Conservation (phyloP, 306 rosid species). For the Ammopiptanthus mongolicus region DNA sequence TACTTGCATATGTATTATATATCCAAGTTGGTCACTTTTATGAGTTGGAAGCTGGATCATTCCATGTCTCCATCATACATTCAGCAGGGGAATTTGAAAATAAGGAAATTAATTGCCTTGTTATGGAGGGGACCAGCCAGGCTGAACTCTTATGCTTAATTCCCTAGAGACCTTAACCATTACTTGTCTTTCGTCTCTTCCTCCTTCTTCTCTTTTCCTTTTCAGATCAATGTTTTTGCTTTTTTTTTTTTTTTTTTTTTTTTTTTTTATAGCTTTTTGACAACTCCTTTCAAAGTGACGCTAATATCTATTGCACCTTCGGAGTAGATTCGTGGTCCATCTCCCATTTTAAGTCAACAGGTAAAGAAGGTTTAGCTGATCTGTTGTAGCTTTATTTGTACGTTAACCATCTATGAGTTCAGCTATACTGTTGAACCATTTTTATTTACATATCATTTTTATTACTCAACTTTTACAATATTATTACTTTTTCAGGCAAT, state of each 20-base stretch:
- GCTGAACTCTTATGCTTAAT: conserved; percentile 19
- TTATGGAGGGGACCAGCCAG: conserved; percentile 43
- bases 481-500: neutral
- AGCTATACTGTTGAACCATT: neutral
- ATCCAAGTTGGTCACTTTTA: neutral
- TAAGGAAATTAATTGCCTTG: conserved; percentile 29
- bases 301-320: neutral
- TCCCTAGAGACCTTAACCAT: conserved; percentile 25
- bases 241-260: conserved; percentile 3
- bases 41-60: conserved; percentile 28
- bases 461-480: too few species aligned
- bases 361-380: neutral
- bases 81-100: conserved; percentile 11
- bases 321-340: conserved; percentile 20
- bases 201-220: neutral
- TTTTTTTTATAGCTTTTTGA: neutral
- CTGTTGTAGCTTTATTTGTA: neutral
- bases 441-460: neutral
- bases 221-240: neutral
- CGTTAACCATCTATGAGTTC: neutral
- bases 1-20: conserved; percentile 20
- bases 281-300: neutral
- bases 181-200: neutral
- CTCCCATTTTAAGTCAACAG: neutral
- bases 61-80: conserved; percentile 9